phyloP scores from a whole-genome alignment of 179 eudicot genomes.

The Carnegiea gigantea region DNA sequence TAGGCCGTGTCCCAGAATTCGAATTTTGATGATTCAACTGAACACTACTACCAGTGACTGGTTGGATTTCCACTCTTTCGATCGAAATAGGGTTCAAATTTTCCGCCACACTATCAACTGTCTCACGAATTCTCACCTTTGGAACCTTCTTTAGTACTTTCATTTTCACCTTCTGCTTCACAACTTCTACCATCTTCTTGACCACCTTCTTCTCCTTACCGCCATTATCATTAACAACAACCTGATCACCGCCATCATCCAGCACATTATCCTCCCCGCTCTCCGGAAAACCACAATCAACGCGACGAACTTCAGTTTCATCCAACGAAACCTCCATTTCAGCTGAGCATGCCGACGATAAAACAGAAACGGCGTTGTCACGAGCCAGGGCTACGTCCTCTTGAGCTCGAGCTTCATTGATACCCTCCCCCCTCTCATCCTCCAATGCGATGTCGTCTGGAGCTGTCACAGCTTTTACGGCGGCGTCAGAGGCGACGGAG shows the following conservation, averaged over 20 bases:
- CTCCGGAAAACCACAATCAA: too few species aligned
- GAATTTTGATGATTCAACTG: too few species aligned
- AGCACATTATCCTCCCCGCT: too few species aligned
- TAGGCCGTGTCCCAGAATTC: background rate
- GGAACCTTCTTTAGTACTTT: conserved; percentile 42
- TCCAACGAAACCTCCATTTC: background rate
- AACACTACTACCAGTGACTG: background rate
- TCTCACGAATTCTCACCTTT: conserved; percentile 10
- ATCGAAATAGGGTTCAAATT: conserved; percentile 5
- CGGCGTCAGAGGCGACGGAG: background rate
- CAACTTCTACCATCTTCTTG: conserved; percentile 49
- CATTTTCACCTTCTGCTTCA: conserved; percentile 50
- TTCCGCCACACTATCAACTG: conserved; percentile 5
- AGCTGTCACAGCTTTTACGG: background rate
- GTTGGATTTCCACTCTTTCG: conserved; percentile 9
- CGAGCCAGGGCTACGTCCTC: background rate
- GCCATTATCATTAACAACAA: background rate
- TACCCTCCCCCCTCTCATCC: background rate
- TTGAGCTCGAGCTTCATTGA: background rate
- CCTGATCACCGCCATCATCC: too few species aligned
- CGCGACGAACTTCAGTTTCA: too few species aligned
- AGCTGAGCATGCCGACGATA: conserved; percentile 17
- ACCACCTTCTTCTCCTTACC: conserved; percentile 35
- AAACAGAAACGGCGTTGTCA: too few species aligned
- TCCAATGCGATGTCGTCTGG: background rate